A percentile compares a stretch with the other conserved stretches of the same genome.
phyloP scores from a whole-genome alignment of 257 asterid genomes.

The Nyctanthes arbortristis region DNA sequence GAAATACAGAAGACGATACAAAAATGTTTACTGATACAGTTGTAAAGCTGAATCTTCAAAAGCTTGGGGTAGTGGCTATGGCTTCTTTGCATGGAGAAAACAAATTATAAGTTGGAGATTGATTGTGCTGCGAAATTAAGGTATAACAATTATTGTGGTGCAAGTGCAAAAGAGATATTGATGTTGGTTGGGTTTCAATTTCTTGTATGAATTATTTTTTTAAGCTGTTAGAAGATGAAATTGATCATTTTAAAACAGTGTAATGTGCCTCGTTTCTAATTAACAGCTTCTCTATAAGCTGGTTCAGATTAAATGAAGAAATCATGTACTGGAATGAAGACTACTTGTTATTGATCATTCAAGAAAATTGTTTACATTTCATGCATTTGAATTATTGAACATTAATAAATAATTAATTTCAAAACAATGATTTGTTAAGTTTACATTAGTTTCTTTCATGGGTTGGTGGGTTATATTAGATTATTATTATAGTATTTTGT shows the following conservation, averaged over 20 bases:
- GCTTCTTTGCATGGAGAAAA: conserved; percentile 40
- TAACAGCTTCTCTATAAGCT: too few species aligned
- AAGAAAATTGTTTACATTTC: too few species aligned
- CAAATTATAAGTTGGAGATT: conserved; percentile 4
- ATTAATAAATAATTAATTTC: too few species aligned
- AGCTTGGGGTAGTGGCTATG: conserved; percentile 56
- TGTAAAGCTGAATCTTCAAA: conserved; percentile 55
- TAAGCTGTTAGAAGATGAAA: neutral
- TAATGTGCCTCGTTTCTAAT: neutral
- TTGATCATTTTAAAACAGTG: neutral
- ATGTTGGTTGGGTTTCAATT: neutral
- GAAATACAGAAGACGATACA: conserved; percentile 55
- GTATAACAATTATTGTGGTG: neutral
- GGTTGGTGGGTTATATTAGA: neutral
- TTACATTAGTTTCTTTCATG: too few species aligned
- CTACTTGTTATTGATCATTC: too few species aligned
- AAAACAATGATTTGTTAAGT: too few species aligned
- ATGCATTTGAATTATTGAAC: too few species aligned
- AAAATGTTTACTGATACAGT: conserved; percentile 62
- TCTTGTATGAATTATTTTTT: neutral
- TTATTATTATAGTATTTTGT: too few species aligned
- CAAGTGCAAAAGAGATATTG: too few species aligned
- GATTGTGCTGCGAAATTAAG: neutral
- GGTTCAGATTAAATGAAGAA: neutral
- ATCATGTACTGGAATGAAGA: too few species aligned